These are phyloP conservation scores for Pigoraptor vietnamica DNA, from an alignment of 78 protist genomes.

Conservation along the genomic window DNA sequence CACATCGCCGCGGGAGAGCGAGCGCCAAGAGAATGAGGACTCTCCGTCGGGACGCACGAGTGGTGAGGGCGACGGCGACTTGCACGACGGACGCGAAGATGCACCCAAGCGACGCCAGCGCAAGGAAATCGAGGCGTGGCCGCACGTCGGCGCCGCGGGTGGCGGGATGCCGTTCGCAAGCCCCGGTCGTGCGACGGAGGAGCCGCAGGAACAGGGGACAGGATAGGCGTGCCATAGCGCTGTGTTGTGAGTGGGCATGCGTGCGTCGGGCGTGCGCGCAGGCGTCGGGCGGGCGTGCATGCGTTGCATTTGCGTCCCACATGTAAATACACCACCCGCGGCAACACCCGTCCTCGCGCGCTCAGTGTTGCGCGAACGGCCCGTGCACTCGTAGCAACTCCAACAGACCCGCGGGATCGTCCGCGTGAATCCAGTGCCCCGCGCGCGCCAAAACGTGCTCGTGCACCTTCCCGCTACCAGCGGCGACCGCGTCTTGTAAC, in stretches of 20 bases:
- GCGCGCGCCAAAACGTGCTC: not conserved
- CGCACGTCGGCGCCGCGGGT: not conserved
- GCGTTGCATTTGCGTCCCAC: too few species aligned
- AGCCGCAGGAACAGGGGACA: not conserved
- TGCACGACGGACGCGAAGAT: not conserved
- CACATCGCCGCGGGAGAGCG: too few species aligned
- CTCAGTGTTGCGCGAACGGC: not conserved
- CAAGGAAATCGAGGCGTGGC: not conserved
- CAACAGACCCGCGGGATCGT: not conserved
- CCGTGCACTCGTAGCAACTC: not conserved
- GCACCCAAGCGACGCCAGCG: not conserved
- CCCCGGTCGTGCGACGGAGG: not conserved
- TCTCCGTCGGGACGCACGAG: too few species aligned
- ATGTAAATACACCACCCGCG: too few species aligned
- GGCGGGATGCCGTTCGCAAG: not conserved
- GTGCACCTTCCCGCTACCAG: not conserved
- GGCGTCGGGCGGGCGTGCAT: too few species aligned
- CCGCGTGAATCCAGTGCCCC: not conserved
- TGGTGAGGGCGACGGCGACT: not conserved
- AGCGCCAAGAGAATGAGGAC: too few species aligned
- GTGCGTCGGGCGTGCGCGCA: too few species aligned
- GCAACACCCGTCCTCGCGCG: too few species aligned
- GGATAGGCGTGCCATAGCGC: too few species aligned
- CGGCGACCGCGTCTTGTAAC: not conserved
- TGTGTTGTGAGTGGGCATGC: too few species aligned